Conservation (phyloP, 257 asterid species). For the Solanum habrochaites region DNA sequence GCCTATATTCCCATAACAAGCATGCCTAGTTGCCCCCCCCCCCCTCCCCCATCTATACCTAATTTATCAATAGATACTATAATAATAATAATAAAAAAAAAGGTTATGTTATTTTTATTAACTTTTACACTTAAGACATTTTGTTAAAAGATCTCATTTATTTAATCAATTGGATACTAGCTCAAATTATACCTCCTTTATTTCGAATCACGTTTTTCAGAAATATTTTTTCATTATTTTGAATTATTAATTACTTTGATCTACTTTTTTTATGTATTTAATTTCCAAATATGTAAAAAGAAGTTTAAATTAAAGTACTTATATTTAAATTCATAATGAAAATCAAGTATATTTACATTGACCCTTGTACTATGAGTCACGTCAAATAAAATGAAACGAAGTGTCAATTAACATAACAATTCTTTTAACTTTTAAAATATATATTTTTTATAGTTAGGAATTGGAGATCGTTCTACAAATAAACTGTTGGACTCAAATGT, state of each 20-base stretch:
- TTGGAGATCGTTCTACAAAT: not conserved
- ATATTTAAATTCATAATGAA: too few species aligned
- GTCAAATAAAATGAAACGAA: too few species aligned
- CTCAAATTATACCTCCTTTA: not conserved
- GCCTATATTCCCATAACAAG: not conserved
- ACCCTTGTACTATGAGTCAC: too few species aligned
- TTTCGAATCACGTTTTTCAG: not conserved
- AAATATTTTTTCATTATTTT: not conserved
- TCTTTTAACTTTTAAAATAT: not conserved
- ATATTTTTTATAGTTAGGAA: not conserved
- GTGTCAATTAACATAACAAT: not conserved
- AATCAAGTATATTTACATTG: too few species aligned
- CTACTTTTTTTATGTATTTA: not conserved
- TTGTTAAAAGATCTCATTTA: not conserved
- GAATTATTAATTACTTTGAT: not conserved
- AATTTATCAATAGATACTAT: not conserved
- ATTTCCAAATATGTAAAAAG: not conserved
- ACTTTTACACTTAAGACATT: not conserved
- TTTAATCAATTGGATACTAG: not conserved
- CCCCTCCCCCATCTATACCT: not conserved
- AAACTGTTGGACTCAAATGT: not conserved
- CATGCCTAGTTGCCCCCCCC: not conserved
- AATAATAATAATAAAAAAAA: too few species aligned
- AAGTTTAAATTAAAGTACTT: too few species aligned
- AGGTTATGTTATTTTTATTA: too few species aligned